A percentile compares a stretch with the other conserved stretches of the same genome.
phyloP scores from a whole-genome alignment of 257 asterid genomes.

The Ballota nigra region DNA sequence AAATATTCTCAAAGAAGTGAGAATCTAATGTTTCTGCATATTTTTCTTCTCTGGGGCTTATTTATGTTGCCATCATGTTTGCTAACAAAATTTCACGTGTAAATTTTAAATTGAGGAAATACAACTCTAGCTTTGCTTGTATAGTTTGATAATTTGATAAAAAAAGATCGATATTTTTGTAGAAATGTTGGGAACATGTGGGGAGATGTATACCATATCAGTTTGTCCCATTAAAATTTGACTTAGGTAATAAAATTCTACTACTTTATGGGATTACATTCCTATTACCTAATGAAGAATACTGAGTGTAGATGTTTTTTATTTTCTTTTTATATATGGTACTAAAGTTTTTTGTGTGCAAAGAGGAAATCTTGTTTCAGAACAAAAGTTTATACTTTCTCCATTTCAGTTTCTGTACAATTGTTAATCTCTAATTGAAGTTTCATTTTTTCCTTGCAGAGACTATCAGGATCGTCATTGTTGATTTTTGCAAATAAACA shows the following conservation, averaged over 20 bases:
- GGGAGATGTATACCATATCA: neutral
- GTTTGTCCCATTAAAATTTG: neutral
- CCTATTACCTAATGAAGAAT: neutral
- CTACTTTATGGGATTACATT: neutral
- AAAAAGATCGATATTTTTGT: too few relatives aligned
- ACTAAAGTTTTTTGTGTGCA: neutral
- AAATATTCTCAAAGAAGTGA: neutral
- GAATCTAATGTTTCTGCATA: neutral
- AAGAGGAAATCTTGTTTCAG: conserved; percentile 1
- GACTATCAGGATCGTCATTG: conserved; percentile 90
- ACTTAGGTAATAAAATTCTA: neutral
- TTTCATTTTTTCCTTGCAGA: conserved; percentile 39
- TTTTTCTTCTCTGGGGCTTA: too few relatives aligned
- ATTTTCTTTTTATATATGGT: neutral
- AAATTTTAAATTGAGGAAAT: too few relatives aligned
- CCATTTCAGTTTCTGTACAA: neutral
- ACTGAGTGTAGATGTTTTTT: neutral
- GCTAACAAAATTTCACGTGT: too few relatives aligned
- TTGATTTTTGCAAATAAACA: conserved; percentile 95
- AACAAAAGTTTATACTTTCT: neutral
- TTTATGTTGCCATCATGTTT: too few relatives aligned
- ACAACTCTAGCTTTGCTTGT: too few relatives aligned
- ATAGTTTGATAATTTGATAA: too few relatives aligned
- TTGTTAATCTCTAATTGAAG: neutral
- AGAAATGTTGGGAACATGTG: neutral